These are phyloP conservation scores for Phytophthora aleatoria DNA, from an alignment of 352 stramenopile genomes.

Conservation along the genomic window DNA sequence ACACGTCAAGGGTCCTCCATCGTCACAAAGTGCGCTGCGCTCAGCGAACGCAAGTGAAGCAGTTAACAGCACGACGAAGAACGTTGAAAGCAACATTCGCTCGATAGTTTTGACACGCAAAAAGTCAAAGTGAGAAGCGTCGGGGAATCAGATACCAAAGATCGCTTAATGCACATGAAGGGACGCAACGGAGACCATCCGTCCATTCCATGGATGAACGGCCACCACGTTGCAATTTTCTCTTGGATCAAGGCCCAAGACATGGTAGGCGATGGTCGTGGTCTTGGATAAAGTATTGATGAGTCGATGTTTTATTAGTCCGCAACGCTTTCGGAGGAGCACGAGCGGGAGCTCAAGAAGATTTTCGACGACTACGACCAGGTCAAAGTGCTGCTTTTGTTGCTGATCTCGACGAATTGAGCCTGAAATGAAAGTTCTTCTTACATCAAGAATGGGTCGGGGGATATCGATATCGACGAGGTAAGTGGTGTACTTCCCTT, in stretches of 20 bases:
- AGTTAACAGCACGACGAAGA: conserved; percentile 11
- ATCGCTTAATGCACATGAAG: conserved; percentile 20
- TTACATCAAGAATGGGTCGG: conserved; percentile 54
- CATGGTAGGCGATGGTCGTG: no score
- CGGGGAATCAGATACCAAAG: conserved; percentile 7
- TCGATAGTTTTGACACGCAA: conserved; percentile 18
- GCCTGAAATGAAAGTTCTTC: not conserved
- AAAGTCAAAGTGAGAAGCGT: conserved; percentile 17
- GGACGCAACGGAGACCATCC: conserved; percentile 17
- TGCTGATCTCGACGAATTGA: not conserved
- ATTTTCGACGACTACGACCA: conserved; percentile 83
- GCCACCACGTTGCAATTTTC: no score
- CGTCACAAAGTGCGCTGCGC: conserved; percentile 45
- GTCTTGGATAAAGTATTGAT: no score
- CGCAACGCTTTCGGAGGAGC: conserved; percentile 64
- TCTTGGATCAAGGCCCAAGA: not conserved
- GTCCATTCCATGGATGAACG: not conserved
- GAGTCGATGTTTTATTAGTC: conserved; percentile 11
- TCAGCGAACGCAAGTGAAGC: conserved; percentile 8
- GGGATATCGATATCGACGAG: conserved; percentile 75
- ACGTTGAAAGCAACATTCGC: conserved; percentile 4
- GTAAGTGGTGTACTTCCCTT: conserved; percentile 23
- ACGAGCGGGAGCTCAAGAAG: conserved; percentile 73
- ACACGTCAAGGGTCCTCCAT: conserved; percentile 29
- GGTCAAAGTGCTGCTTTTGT: conserved; percentile 17